Conservation (phyloP, 2,329 filamentous ascomycete species). For the Diaporthe citriasiana region DNA sequence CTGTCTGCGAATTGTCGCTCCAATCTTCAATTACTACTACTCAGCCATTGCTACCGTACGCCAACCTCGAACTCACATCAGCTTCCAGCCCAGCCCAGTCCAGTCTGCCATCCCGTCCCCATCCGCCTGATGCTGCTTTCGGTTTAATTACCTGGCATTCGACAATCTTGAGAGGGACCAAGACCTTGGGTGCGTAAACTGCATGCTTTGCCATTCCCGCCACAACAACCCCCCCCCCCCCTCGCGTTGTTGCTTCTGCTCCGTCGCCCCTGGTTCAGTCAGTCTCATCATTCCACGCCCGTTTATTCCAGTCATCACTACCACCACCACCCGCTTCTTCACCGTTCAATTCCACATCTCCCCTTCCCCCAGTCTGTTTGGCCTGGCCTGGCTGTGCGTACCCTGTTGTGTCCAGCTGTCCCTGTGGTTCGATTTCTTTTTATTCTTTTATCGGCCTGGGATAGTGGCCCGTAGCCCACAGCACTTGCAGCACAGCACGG, state of each 20-base stretch:
- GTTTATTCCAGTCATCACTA: constrained; percentile 8
- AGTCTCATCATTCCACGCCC: constrained; percentile 29
- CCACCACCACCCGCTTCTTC: constrained; percentile 19
- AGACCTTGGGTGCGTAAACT: constrained; percentile 28
- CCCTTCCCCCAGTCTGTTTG: constrained; percentile 12
- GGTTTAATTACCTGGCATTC: constrained; percentile 24
- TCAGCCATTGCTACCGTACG: constrained; percentile 6
- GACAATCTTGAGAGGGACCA: background rate
- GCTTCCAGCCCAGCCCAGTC: constrained; percentile 14
- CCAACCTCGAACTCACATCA: constrained; percentile 6
- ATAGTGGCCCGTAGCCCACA: constrained; percentile 27
- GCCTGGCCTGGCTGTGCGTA: constrained; percentile 11
- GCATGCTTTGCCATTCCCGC: background rate
- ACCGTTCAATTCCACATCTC: constrained; percentile 27
- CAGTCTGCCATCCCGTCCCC: constrained; percentile 10
- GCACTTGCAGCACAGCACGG: constrained; percentile 14
- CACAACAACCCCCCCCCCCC: background rate
- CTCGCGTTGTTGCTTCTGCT: constrained; percentile 1
- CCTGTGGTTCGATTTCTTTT: constrained; percentile 5
- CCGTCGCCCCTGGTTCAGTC: constrained; percentile 20
- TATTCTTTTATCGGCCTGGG: constrained; percentile 12
- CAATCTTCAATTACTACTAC: constrained; percentile 12
- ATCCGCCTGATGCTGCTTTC: constrained; percentile 14
- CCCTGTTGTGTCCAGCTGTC: constrained; percentile 14
- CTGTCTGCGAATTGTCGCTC: constrained; percentile 15